Evolutionary conservation across 2,329 filamentous ascomycete genomes (phyloP).

Genomic region (Xylogone sp.): DNA sequence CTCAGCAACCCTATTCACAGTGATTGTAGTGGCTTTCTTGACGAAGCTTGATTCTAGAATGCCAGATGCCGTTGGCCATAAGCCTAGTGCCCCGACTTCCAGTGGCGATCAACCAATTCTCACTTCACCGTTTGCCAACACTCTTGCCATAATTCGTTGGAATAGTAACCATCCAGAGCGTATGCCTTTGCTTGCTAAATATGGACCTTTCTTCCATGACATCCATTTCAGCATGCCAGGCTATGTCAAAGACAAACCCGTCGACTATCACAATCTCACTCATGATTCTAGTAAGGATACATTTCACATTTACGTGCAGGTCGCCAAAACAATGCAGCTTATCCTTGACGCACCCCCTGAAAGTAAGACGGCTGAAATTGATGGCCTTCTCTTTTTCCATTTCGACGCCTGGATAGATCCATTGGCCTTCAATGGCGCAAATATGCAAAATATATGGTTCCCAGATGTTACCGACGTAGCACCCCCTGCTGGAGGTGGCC

Average conservation of each 20-base stretch:
- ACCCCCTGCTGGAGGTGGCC: constrained; percentile 4
- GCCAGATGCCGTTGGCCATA: no score
- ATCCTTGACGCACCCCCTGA: constrained; percentile 20
- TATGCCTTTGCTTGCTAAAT: constrained; percentile 23
- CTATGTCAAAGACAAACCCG: no score
- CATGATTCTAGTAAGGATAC: constrained; percentile 22
- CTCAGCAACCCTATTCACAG: constrained; percentile 2
- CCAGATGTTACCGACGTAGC: constrained; percentile 5
- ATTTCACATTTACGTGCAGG: constrained; percentile 15
- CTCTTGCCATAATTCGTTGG: constrained; percentile 26
- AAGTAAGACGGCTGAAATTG: constrained; percentile 19
- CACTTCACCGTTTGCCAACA: constrained; percentile 26
- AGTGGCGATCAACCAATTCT: constrained; percentile 6
- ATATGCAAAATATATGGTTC: constrained; percentile 26
- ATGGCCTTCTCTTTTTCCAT: constrained; percentile 29
- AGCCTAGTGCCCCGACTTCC: no score
- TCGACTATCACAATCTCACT: constrained; percentile 20
- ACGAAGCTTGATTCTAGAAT: constrained; percentile 14
- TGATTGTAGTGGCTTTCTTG: constrained; percentile 3
- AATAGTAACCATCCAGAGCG: constrained; percentile 24
- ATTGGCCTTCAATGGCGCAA: constrained; percentile 21
- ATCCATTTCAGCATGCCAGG: constrained; percentile 26
- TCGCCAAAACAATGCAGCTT: constrained; percentile 27
- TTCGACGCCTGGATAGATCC: constrained; percentile 32
- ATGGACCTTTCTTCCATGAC: constrained; percentile 28